These are phyloP conservation scores for Colletotrichum tofieldiae DNA, from an alignment of 2,329 filamentous ascomycete genomes.

Conservation along the genomic window DNA sequence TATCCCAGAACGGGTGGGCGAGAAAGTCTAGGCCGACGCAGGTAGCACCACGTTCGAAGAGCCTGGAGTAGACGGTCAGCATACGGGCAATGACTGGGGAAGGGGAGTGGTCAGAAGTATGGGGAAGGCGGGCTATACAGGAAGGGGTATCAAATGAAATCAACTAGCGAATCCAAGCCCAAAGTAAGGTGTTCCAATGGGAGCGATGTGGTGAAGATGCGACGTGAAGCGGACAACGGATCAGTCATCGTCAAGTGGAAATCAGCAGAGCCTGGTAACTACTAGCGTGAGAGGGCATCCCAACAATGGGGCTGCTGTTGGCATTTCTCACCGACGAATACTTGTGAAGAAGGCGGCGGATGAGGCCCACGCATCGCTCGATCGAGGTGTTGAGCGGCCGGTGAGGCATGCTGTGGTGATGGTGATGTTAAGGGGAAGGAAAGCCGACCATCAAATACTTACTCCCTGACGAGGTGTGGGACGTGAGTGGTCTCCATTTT, in stretches of 20 bases:
- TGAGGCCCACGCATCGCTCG: slow-evolving; percentile 48
- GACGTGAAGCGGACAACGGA: slow-evolving; percentile 60
- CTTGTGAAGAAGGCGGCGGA: slow-evolving; percentile 53
- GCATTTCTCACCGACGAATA: slow-evolving; percentile 80
- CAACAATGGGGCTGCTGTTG: slow-evolving; percentile 71
- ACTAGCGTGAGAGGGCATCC: slow-evolving; percentile 76
- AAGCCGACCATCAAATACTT: slow-evolving; percentile 82
- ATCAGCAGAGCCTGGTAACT: slow-evolving; percentile 73
- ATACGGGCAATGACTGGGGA: slow-evolving; percentile 38
- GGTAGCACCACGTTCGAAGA: slow-evolving; percentile 91
- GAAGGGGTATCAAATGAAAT: slow-evolving; percentile 66
- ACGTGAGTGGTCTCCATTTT: slow-evolving; percentile 98
- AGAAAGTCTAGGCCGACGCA: slow-evolving; percentile 94
- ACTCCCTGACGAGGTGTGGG: slow-evolving; percentile 97
- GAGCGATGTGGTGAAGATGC: slow-evolving; percentile 51
- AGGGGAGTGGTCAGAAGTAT: slow-evolving; percentile 48
- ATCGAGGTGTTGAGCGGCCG: slow-evolving; percentile 59
- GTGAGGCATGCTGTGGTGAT: slow-evolving; percentile 60
- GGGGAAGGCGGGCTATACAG: slow-evolving; percentile 74
- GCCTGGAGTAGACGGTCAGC: slow-evolving; percentile 68
- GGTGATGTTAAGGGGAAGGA: slow-evolving; percentile 77
- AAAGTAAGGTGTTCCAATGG: slow-evolving; percentile 59
- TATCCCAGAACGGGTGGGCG: slow-evolving; percentile 98
- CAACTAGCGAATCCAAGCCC: slow-evolving; percentile 67
- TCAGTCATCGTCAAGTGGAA: slow-evolving; percentile 56